Evolutionary conservation across 768 basidiomycete species (phyloP), one percentile per base, ranked within the genome.

Genomic region (Auriculariales sp.): DNA sequence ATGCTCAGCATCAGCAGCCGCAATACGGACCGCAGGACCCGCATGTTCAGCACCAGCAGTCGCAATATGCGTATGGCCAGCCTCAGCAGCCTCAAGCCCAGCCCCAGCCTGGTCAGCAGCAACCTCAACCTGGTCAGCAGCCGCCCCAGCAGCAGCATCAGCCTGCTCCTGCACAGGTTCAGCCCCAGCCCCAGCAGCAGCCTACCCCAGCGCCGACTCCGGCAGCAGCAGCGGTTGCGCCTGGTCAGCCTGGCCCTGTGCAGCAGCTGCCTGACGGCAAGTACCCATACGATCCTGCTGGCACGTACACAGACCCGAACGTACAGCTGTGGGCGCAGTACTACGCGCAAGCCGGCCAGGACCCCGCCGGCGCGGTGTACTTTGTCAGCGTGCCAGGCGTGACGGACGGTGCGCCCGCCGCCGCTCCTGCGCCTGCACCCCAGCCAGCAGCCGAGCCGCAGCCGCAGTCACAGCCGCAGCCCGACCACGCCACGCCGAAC

Each of bases 291-390:
- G 77, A 87, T 55, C 82, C 84, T 3, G 71, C 68, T 27, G 66
- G 69, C 46, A 78, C 77, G 19, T 91, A 91, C 56, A 64, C 77
- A 14, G 87, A 91, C 60, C 75, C 78, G 49, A 87, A 87, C 54
- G 85, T 81, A 19, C 86, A 89, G 59, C 83, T 83, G 0, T 90
- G 87, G 87, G 87, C 84, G 4, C 74, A 79, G 55, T 91, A 91
- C 62, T 90, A 90, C 59, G 79, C 80, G 0, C 76, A 81, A 52
- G 88, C 88, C 24, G 87, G 87, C 3, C 75, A 64, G 42, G 87
- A 89, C 52, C 62, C 70, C 0, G 77, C 82, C 4, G 88, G 88
- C 7, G 68, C 81, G 6, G 82, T 89, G 32, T 91, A 91, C 65
- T 91, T 91, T 57, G 64, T 82, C 46, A 78, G 77, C 2, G 77